These are phyloP conservation scores for Colletotrichum falcatum DNA, from an alignment of 2,329 filamentous ascomycete genomes.

Conservation along the genomic window DNA sequence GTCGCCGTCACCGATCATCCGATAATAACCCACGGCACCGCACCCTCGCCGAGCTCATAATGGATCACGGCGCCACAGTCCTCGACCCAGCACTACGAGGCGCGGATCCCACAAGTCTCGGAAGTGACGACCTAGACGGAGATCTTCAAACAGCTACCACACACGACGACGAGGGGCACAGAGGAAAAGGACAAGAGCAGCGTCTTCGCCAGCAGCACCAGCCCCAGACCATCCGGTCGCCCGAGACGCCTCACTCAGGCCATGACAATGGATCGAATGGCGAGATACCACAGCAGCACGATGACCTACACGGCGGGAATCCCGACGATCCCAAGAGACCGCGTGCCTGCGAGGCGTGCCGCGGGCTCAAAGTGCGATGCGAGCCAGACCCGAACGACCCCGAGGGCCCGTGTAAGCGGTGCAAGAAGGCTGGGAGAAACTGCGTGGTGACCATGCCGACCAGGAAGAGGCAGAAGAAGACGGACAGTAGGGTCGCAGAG, in stretches of 20 bases:
- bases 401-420: conserved; percentile 78
- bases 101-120: conserved; percentile 14
- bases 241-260: conserved; percentile 29
- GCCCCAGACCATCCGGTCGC: conserved; percentile 21
- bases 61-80: conserved; percentile 34
- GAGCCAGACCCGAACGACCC: conserved; percentile 75
- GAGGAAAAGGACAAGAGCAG: conserved; percentile 14
- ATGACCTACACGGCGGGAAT: conserved; percentile 37
- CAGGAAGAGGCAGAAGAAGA: conserved; percentile 90
- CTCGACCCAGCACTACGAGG: conserved; percentile 40
- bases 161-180: background rate
- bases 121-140: background rate
- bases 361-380: conserved; percentile 85
- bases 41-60: conserved; percentile 22
- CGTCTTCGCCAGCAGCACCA: conserved; percentile 1
- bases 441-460: conserved; percentile 82
- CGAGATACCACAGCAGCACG: conserved; percentile 31
- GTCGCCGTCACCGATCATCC: conserved; percentile 39
- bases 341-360: conserved; percentile 81
- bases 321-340: conserved; percentile 70
- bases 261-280: conserved; percentile 23
- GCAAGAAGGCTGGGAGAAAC: conserved; percentile 80
- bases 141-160: background rate
- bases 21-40: conserved; percentile 23
- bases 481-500: conserved; percentile 88